Percentiles rank a stretch among this genome's conserved stretches.
phyloP scores from a whole-genome alignment of 345 rosid species.

The Eucalyptus sp. region DNA sequence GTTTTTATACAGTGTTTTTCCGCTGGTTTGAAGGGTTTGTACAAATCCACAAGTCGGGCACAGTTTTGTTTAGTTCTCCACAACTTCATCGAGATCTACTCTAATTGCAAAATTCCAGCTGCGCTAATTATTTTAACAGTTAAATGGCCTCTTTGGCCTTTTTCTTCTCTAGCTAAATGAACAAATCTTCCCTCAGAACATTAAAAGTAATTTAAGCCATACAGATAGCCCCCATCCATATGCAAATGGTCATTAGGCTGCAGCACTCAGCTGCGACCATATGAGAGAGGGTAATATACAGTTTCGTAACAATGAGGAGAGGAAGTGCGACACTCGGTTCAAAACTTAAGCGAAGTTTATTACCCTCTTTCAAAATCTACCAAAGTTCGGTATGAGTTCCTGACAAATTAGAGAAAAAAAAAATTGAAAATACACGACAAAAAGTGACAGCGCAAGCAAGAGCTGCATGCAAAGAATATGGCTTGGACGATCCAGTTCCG shows the following conservation, averaged over 20 bases:
- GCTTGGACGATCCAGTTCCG: neutral
- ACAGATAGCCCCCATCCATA: neutral
- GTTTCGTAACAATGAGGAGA: neutral
- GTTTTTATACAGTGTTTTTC: neutral
- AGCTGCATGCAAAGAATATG: neutral
- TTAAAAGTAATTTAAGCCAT: neutral
- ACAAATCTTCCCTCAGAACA: neutral
- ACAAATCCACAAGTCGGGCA: neutral
- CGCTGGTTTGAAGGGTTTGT: neutral
- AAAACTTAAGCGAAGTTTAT: neutral
- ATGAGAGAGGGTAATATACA: neutral
- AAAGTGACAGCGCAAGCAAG: neutral
- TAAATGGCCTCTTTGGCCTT: neutral
- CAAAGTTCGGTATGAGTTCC: neutral
- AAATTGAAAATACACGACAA: neutral
- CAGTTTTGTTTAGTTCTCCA: neutral
- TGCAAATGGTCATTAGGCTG: neutral
- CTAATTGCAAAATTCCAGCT: neutral
- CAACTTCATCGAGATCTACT: neutral
- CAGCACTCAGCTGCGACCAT: neutral
- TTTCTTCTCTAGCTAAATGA: neutral
- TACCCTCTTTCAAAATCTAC: neutral
- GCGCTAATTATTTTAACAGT: neutral
- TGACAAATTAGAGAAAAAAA: neutral
- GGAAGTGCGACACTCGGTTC: neutral